Base-by-base conservation (phyloP, 2,329 filamentous ascomycete species). In the Pleomassaria siparia region DNA sequence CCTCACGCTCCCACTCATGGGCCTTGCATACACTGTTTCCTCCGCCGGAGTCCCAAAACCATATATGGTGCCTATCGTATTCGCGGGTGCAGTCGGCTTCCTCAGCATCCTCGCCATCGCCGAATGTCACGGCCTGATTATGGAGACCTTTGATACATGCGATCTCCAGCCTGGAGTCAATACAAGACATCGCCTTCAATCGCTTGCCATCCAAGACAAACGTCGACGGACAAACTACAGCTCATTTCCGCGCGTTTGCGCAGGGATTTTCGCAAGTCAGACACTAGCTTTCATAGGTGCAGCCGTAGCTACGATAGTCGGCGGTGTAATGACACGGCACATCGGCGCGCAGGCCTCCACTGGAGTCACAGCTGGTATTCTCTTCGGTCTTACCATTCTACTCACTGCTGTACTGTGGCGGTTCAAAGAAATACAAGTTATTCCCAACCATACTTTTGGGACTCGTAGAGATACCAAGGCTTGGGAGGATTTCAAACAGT, bases 81-180 rank as follows among this genome's bases (percentile, higher is more conserved):
- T 90, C 55, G 84, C 86, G 0, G 80, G 79, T 1, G 65, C 83
- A 3, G 79, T 90, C 12, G 87, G 86, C 0, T 89, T 89, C 58
- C 73, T 90, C 4, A 86, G 85, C 1, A 85, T 84, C 43, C 79
- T 92, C 9, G 87, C 86, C 1, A 84, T 89, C 37, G 82, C 87
- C 2, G 88, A 91, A 69, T 90, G 87, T 67, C 82, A 86, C 54
- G 86, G 87, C 1, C 72, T 91, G 25, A 80, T 91, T 63, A 91
- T 91, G 87, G 87, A 91, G 63, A 85, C 84, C 0, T 91, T 86
- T 66, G 88, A 91, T 64, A 88, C 84, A n/a, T 89, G 85, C 32
- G 88, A 91, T 66, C 75, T 91, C 3, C 86, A 88, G 56, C 83
- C 86, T 2, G 85, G 86, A 10, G 85, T 87, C 75, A 87, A 80